phyloP scores from a whole-genome alignment of 2,329 filamentous ascomycete species.

The Fusarium buharicum region DNA sequence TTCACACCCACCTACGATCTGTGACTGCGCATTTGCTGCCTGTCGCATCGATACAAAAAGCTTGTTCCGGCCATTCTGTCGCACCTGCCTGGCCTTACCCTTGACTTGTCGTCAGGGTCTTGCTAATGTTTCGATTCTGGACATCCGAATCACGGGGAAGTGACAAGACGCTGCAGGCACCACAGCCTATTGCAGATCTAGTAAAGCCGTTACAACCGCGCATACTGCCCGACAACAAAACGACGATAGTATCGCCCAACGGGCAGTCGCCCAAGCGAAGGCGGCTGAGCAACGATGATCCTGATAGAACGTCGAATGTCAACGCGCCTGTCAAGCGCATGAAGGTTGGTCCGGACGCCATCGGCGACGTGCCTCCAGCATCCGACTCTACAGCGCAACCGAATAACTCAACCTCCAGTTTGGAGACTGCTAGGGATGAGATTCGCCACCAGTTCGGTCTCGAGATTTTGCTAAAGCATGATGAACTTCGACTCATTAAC shows the following conservation, averaged over 20 bases:
- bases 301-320: slow-evolving; percentile 40
- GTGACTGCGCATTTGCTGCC: slow-evolving; percentile 22
- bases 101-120: slow-evolving; percentile 48
- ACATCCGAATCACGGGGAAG: slow-evolving; percentile 67
- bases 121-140: slow-evolving; percentile 72
- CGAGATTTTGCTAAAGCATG: slow-evolving; percentile 93
- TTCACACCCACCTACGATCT: slow-evolving; percentile 18
- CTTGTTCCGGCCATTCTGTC: slow-evolving; percentile 31
- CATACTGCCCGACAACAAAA: slow-evolving; percentile 44
- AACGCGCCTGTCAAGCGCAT: slow-evolving; percentile 56
- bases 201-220: slow-evolving; percentile 48
- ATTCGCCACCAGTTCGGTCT: slow-evolving; percentile 90
- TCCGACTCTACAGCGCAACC: slow-evolving; percentile 37
- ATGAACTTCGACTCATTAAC: slow-evolving; percentile 92
- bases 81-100: slow-evolving; percentile 24
- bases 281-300: slow-evolving; percentile 50
- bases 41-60: slow-evolving; percentile 36
- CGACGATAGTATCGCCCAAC: slow-evolving; percentile 42
- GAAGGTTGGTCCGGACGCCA: slow-evolving; percentile 49
- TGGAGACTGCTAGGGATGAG: slow-evolving; percentile 71
- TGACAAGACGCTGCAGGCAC: slow-evolving; percentile 60
- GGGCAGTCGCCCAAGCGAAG: slow-evolving; percentile 55
- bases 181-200: slow-evolving; percentile 53
- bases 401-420: slow-evolving; percentile 42
- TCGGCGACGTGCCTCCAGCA: slow-evolving; percentile 38